phyloP scores from a whole-genome alignment of 116 monocot genomes.

The Phalaenopsis hybrid region DNA sequence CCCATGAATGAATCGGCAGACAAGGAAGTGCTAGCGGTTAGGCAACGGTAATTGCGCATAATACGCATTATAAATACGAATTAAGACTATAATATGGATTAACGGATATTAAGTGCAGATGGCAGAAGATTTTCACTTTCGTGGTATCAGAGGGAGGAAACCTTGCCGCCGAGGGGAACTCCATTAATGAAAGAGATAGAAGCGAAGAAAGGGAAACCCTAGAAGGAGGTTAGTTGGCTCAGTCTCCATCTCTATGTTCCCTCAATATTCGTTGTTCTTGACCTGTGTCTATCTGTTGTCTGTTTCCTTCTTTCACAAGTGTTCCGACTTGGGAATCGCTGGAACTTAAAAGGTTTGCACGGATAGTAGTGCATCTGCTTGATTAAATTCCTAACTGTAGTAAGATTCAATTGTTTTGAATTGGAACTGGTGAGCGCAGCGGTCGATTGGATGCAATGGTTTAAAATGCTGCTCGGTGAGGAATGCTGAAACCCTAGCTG shows the following conservation, averaged over 20 bases:
- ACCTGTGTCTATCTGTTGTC: not conserved
- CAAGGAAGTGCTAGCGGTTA: too few species aligned
- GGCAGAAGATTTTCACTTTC: too few species aligned
- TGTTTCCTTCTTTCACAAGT: not conserved
- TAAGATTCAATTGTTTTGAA: not conserved
- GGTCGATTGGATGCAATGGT: not conserved
- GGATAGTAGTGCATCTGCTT: not conserved
- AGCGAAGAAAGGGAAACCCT: not conserved
- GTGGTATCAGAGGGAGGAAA: too few species aligned
- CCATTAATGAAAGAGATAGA: not conserved
- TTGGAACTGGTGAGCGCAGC: not conserved
- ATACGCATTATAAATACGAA: too few species aligned
- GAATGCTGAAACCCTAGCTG: slow-evolving; percentile 7
- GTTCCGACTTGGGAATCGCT: not conserved
- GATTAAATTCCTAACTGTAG: not conserved
- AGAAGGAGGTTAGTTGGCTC: not conserved
- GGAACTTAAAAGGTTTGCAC: not conserved
- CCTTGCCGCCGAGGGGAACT: slow-evolving; percentile 1
- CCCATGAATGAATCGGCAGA: too few species aligned
- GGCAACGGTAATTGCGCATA: too few species aligned
- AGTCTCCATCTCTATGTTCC: not conserved
- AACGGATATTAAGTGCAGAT: too few species aligned
- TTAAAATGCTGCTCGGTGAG: not conserved
- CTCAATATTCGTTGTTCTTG: not conserved
- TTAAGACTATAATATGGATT: too few species aligned